These are phyloP conservation scores for Phyllachora maydis DNA, from an alignment of 2,329 filamentous ascomycete genomes.

Conservation along the genomic window DNA sequence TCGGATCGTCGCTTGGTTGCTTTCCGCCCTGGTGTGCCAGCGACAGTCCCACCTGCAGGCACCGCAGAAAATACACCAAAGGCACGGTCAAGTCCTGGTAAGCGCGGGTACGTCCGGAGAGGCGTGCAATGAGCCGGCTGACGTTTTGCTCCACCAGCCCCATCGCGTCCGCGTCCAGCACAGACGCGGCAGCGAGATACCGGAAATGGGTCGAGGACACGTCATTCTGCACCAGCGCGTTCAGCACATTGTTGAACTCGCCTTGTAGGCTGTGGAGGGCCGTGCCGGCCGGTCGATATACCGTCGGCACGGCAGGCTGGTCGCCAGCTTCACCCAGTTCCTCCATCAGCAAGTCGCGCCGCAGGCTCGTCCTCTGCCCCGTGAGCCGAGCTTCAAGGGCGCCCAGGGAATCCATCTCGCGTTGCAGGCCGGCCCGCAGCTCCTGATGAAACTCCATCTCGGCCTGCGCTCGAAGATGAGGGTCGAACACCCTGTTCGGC, in stretches of 20 bases:
- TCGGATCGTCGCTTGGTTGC: slow-evolving; percentile 11
- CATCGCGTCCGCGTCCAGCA: slow-evolving; percentile 19
- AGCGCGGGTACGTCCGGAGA: slow-evolving; percentile 48
- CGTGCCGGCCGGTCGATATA: slow-evolving; percentile 51
- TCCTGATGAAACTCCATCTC: slow-evolving; percentile 37
- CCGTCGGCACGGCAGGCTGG: slow-evolving; percentile 39
- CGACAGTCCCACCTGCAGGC: slow-evolving; percentile 55
- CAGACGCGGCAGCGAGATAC: slow-evolving; percentile 10
- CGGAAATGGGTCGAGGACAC: slow-evolving; percentile 16
- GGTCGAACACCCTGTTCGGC: slow-evolving; percentile 73
- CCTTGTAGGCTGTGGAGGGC: slow-evolving; percentile 55
- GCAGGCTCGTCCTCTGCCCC: slow-evolving; percentile 45
- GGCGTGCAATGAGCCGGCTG: slow-evolving; percentile 46
- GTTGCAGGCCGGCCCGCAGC: slow-evolving; percentile 30
- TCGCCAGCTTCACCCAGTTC: slow-evolving; percentile 41
- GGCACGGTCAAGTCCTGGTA: slow-evolving; percentile 77
- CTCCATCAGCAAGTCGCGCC: slow-evolving; percentile 38
- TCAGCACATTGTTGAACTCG: slow-evolving; percentile 62
- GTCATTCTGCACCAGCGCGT: slow-evolving; percentile 31
- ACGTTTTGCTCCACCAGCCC: slow-evolving; percentile 34
- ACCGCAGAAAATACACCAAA: slow-evolving; percentile 58
- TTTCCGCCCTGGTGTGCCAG: slow-evolving; percentile 30
- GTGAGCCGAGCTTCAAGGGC: slow-evolving; percentile 47
- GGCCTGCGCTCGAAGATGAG: slow-evolving; percentile 43
- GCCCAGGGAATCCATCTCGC: slow-evolving; percentile 37